Evolutionary conservation across 305 asterid genomes (phyloP), one percentile per base, ranked within the genome.

Genomic region (Fraxinus latifolia): DNA sequence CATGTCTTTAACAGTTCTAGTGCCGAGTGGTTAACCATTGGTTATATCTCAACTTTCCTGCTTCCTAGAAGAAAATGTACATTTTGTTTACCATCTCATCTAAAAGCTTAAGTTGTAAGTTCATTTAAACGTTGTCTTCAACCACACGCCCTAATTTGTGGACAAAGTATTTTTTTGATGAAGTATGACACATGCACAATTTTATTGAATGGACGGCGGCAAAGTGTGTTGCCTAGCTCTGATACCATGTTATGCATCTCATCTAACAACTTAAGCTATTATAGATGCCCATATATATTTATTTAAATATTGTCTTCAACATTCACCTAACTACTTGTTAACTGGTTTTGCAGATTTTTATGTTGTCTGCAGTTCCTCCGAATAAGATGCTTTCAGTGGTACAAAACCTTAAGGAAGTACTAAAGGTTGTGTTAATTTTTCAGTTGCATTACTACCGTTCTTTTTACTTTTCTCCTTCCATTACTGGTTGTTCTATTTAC

Each of bases 321-420:
- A 12, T 33, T 67, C 21, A 2, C 19, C 74, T 67, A 67, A 67
- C 37, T 27, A 72, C 81, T 86, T 77, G 78, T 83, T 86, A 82
- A 87, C 81, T 47, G 33, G 58, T 65, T 65, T 60, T 83, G 85
- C 92, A 94, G 98, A 86, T 94, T 80, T 94, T 93, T 91, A 90
- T 86, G 87, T 83, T 94, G 85, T 94, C 97, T 87, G 97, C 97
- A 86, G 92, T 93, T 87, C 88, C 97, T 83, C 98, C 97, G 11
- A 81, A 80, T 70, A 91, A 91, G 90, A 91, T 94, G 97, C 89
- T 90, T 47, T 86, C 81, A 60, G 86, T 91, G 77, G 81, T 93
- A 36, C 90, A 90, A 80, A 94, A 94, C 87, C 83, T 91, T 80
- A 91, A 89, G 83, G 89, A 86, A 89, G 90, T 93, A 47, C 83